phyloP scores from a whole-genome alignment of 208 protist species.

The Strigomonas oncopelti region DNA sequence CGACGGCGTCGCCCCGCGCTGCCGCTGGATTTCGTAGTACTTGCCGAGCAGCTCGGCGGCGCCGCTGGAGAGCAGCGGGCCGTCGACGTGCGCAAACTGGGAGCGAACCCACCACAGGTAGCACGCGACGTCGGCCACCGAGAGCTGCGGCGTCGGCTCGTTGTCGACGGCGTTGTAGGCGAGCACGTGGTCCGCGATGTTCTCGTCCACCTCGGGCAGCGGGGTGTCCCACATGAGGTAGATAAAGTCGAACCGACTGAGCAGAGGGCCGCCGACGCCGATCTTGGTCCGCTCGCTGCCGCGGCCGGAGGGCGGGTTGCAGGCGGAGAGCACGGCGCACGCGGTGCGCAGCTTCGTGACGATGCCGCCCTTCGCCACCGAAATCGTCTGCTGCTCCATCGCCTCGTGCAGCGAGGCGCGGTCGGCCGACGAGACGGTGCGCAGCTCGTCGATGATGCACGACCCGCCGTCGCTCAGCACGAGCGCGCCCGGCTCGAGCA shows the following conservation, averaged over 20 bases:
- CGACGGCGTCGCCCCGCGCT: conserved; percentile 59
- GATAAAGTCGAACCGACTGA: conserved; percentile 97
- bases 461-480: conserved; percentile 96
- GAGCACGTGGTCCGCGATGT: conserved; percentile 87
- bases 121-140: conserved; percentile 54
- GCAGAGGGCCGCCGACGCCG: conserved; percentile 91
- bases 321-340: conserved; percentile 93
- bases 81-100: conserved; percentile 62
- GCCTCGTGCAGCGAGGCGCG: conserved; percentile 96
- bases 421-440: conserved; percentile 92
- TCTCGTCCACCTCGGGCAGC: conserved; percentile 75
- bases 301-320: conserved; percentile 88
- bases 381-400: conserved; percentile 99
- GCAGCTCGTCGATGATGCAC: conserved; percentile 98
- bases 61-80: conserved; percentile 63
- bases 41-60: conserved; percentile 67
- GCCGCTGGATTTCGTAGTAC: conserved; percentile 77
- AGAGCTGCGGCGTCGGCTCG: conserved; percentile 29
- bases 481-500: conserved; percentile 94
- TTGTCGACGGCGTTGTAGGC: conserved; percentile 34
- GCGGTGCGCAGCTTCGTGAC: conserved; percentile 95
- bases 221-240: conserved; percentile 92
- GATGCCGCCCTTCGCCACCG: conserved; percentile 93
- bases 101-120: conserved; percentile 78
- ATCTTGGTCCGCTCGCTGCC: conserved; percentile 75